phyloP scores from a whole-genome alignment of 2,329 filamentous ascomycete genomes.

The Colletotrichum neosansevieriae region DNA sequence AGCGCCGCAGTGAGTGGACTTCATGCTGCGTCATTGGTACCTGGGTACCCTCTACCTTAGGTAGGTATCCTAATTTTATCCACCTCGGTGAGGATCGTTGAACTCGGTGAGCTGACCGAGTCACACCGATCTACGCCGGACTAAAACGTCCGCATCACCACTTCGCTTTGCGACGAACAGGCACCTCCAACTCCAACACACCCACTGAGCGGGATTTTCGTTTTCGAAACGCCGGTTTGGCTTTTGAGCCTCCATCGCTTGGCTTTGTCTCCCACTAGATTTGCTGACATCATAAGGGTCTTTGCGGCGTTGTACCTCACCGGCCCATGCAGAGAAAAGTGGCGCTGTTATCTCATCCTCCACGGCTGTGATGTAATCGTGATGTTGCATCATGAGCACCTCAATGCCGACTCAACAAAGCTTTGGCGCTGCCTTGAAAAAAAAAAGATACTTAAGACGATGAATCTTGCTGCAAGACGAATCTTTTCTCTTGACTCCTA shows the following conservation, averaged over 20 bases:
- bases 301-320: constrained; percentile 4
- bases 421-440: background rate
- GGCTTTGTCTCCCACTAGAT: background rate
- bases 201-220: constrained; percentile 4
- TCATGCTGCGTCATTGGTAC: constrained; percentile 21
- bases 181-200: background rate
- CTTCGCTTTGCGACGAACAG: background rate
- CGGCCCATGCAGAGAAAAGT: constrained; percentile 18
- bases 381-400: constrained; percentile 7
- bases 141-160: constrained; percentile 9
- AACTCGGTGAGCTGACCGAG: background rate
- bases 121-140: background rate
- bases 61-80: background rate
- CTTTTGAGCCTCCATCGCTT: too few species aligned
- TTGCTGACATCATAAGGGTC: constrained; percentile 23
- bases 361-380: constrained; percentile 24
- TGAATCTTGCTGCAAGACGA: background rate
- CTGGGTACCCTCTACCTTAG: background rate
- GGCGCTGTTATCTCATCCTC: constrained; percentile 31
- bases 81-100: background rate
- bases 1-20: constrained; percentile 20
- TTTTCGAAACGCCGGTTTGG: constrained; percentile 5
- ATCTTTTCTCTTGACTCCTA: background rate
- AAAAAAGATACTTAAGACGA: constrained; percentile 19
- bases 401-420: background rate